Base-by-base conservation (phyloP, 805 yeast species). In the Pichia pseudocactophila region DNA sequence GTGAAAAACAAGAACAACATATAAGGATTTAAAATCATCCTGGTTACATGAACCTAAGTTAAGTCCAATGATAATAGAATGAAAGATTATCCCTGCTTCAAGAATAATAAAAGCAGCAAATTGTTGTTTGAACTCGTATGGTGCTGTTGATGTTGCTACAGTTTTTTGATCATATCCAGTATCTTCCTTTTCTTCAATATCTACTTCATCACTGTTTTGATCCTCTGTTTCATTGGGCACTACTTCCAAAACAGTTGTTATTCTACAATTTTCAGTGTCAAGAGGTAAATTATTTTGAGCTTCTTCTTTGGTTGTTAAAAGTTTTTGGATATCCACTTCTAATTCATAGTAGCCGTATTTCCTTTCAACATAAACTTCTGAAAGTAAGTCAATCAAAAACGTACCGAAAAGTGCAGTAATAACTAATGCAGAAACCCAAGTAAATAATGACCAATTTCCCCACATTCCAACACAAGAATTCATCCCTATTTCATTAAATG, bases 71-170 rank as follows among this genome's bases (percentile, higher is more conserved):
- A 84, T 81, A 4, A 84, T 75, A 9, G 94, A 84, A 61, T 83
- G 94, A 69, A 83, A 80, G 33, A 84, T 62, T 39, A 84, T 69
- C 53, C 94, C 94, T 49, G 80, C 76, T 58, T 83, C 94, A 48
- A 82, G 30, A 27, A 48, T 43, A 10, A 48, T 30, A 19, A 47
- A 49, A 7, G 51, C 50, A 20, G 51, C 41, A 35, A 49, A 45
- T 38, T 49, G 50, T 16, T 35, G 26, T 28, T 49, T 37, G 20
- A 49, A 49, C 42, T 44, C 34, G 18, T 26, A 33, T 7, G 28
- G 3, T 7, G 47, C 33, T n/a, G 11, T 10, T 9, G 19, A 7
- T 11, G 53, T 44, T 25, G 50, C 51, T 5, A 33, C 28, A 34
- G 43, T 39, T 5, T 22, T 5, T 22, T 22, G 25, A 22, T 22